A percentile compares a stretch with the other conserved stretches of the same genome.
phyloP scores from a whole-genome alignment of 805 yeast species.

The Starmerella apis region DNA sequence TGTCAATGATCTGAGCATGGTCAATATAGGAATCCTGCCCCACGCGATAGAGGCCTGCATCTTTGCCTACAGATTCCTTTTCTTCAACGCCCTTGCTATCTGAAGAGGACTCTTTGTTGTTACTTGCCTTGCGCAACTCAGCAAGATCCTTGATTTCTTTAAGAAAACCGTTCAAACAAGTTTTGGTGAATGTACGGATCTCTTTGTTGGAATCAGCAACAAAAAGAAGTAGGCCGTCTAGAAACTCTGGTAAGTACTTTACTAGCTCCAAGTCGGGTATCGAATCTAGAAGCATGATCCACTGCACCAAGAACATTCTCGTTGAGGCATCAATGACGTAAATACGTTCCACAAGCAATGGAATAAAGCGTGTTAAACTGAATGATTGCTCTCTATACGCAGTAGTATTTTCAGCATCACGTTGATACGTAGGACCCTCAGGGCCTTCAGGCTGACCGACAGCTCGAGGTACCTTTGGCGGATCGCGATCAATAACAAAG shows the following conservation, averaged over 20 bases:
- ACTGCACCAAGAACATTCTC: slow-evolving; percentile 79
- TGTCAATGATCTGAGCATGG: slow-evolving; percentile 67
- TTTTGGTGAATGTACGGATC: slow-evolving; percentile 75
- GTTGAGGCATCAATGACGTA: slow-evolving; percentile 89
- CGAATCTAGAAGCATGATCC: slow-evolving; percentile 87
- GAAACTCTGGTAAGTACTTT: slow-evolving; percentile 76
- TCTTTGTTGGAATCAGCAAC: slow-evolving; percentile 76
- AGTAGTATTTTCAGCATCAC: not conserved
- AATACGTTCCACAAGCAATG: slow-evolving; percentile 81
- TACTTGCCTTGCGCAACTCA: slow-evolving; percentile 41
- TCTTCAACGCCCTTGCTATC: not conserved
- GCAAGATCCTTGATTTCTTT: slow-evolving; percentile 73
- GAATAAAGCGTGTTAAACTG: slow-evolving; percentile 77
- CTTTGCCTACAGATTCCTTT: slow-evolving; percentile 6
- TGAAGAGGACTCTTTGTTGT: not conserved
- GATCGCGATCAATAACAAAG: slow-evolving; percentile 46
- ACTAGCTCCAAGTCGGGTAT: slow-evolving; percentile 85
- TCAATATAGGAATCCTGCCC: slow-evolving; percentile 79
- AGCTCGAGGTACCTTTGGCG: slow-evolving; percentile 45
- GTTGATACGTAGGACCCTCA: slow-evolving; percentile 18
- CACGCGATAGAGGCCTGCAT: slow-evolving; percentile 39
- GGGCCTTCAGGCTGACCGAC: slow-evolving; percentile 34
- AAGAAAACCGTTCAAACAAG: slow-evolving; percentile 59
- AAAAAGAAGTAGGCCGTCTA: slow-evolving; percentile 72
- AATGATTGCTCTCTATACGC: slow-evolving; percentile 38